Evolutionary conservation across 2,329 filamentous ascomycete genomes (phyloP), one percentile per base, ranked within the genome.

Genomic region (Phoma sp.): DNA sequence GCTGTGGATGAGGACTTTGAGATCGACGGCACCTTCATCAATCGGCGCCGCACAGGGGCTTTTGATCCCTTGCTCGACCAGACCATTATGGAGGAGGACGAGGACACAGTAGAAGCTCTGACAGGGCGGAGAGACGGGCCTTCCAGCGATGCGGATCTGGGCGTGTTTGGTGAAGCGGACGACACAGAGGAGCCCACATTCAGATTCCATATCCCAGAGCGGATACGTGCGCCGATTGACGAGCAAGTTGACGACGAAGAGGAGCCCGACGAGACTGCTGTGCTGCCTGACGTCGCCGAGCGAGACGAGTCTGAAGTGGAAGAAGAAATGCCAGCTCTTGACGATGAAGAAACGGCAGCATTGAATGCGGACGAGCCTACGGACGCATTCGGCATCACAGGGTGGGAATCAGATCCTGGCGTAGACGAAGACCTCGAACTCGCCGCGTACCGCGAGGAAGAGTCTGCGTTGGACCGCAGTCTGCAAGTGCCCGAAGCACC

Each of bases 21-120:
- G 50, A 56, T 81, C 8, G 80, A 81, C 47, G 77, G 78, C 12
- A 77, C 74, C 1, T 78, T 75, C 36, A 72, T 73, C 41, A 74
- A 69, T 37, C 51, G 69, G 43, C 57, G 60, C 33, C 60, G 60
- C 31, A 62, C 64, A 10, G 44, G 63, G 0, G 60, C 57, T 39
- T 58, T 60, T 29, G 79, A 80, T 27, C 68, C 75, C 22, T 73
- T 76, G 10, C 67, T 76, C 17, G 68, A 78, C 25, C 63, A 71
- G 12, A 70, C 69, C 13, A 72, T 74, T 22, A 31, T 73, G 12
- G 67, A 72, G 10, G 64, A 61, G 10, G 66, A 68, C 5, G 69
- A 76, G 25, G 72, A 70, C 1, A 72, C 70, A 19, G 62, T 64
- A 1, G 65, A 71, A 35, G 70, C 67, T 15, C 49, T 74, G 48